Evolutionary conservation across 2,329 filamentous ascomycete genomes (phyloP), one percentile per base, ranked within the genome.

Genomic region (Meredithiella fracta): DNA sequence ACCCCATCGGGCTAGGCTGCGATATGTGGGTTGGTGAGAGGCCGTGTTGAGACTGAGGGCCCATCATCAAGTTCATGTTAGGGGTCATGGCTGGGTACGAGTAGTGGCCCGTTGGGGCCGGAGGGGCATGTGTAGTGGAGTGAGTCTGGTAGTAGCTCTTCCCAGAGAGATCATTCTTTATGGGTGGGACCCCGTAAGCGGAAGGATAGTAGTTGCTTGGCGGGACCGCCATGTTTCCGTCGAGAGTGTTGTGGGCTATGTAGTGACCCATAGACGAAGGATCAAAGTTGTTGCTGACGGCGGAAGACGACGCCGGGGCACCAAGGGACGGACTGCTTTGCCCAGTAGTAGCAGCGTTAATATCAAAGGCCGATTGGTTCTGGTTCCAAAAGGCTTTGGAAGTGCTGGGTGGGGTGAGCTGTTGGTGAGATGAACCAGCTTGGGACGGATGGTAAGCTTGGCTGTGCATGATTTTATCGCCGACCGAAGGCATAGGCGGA

Each of bases 251-350:
- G 37, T 26, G 31, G 6, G n/a, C 37, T 22, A 52, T 58, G 29
- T 52, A 54, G 31, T 23, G 23, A 9, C 54, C 56, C 59, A 70
- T 67, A 40, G 50, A n/a, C n/a, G n/a, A 37, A 3, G 40, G 11
- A 9, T 67, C 65, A 56, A 73, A 69, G 53, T 8, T 7, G 23
- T 67, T 65, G 42, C 70, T 62, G 47, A 67, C 69, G 20, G 70
- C 67, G 4, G 62, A 58, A 47, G 68, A 59, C 15, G 66, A 62
- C 14, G 67, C 62, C n/a, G 70, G 67, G 38, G 70, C 63, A 26
- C 68, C 62, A 67, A 76, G 70, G 5, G 73, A 72, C n/a, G 73
- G 73, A 22, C 68, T 68, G 20, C 69, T 65, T 54, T 73, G 70
- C 58, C 68, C 71, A 29, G 66, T 66, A 23, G 56, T 54, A 23